Conservation (phyloP, 805 yeast genomes). For the Ogataea paradorogensis region DNA sequence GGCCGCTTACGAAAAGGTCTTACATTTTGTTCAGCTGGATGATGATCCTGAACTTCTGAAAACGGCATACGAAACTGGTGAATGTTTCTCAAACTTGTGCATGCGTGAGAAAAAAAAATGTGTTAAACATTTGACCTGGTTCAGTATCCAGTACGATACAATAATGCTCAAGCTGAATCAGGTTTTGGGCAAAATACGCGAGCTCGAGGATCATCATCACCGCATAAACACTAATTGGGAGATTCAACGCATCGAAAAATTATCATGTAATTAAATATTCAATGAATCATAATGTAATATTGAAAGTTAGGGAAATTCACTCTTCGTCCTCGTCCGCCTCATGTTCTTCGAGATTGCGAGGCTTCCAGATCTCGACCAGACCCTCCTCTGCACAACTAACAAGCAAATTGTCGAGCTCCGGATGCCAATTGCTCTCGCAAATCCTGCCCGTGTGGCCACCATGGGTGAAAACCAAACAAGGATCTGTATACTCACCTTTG, state of each 20-base stretch:
- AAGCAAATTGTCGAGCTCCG: constrained; percentile 51
- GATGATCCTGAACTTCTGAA: constrained; percentile 12
- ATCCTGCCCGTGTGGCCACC: constrained; percentile 82
- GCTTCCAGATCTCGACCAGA: constrained; percentile 74
- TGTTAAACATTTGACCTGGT: constrained; percentile 43
- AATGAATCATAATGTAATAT: not conserved
- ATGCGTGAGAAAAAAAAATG: constrained; percentile 56
- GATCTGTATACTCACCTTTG: constrained; percentile 58
- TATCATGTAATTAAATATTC: constrained; percentile 1
- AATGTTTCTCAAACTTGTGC: constrained; percentile 36
- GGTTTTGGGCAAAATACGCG: constrained; percentile 19
- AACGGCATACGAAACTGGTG: constrained; percentile 21
- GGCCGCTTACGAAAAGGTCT: constrained; percentile 8
- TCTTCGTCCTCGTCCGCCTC: constrained; percentile 40
- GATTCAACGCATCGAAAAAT: constrained; percentile 34
- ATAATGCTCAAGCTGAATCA: constrained; percentile 35
- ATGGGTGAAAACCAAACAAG: constrained; percentile 74
- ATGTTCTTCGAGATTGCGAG: constrained; percentile 46
- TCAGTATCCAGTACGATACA: constrained; percentile 32
- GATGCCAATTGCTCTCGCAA: constrained; percentile 67
- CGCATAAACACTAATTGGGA: constrained; percentile 28
- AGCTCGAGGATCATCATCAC: constrained; percentile 26
- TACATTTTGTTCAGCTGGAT: constrained; percentile 3
- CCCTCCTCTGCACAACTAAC: constrained; percentile 76
- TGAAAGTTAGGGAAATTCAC: constrained; percentile 3